Evolutionary conservation across 2,329 filamentous ascomycete genomes (phyloP).

Genomic region (Arthrobotrys entomopaga): DNA sequence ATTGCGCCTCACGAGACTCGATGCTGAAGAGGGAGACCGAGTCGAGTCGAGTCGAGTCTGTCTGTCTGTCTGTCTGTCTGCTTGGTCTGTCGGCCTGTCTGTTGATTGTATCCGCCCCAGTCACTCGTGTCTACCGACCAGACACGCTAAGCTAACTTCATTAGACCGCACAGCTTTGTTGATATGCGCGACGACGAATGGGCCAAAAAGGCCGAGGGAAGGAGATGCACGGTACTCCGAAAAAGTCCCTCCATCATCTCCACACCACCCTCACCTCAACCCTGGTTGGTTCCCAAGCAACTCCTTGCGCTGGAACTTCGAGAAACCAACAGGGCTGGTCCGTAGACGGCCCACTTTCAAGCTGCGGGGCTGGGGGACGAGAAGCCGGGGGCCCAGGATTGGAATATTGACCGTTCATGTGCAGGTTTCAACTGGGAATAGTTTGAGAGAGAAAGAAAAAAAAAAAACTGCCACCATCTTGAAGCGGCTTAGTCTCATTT

Average conservation of each 20-base stretch:
- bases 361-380: constrained; percentile 55
- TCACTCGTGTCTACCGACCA: constrained; percentile 44
- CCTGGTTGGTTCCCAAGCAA: constrained; percentile 48
- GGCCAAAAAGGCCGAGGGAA: constrained; percentile 51
- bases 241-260: constrained; percentile 52
- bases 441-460: constrained; percentile 29
- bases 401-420: constrained; percentile 47
- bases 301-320: constrained; percentile 55
- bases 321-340: constrained; percentile 56
- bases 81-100: constrained; percentile 31
- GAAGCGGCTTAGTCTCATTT: constrained; percentile 48
- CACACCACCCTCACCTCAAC: constrained; percentile 54
- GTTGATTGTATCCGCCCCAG: constrained; percentile 38
- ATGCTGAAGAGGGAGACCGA: constrained; percentile 24
- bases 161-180: constrained; percentile 25
- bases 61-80: too few relatives aligned
- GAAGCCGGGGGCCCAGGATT: constrained; percentile 55
- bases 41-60: not conserved
- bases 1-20: constrained; percentile 55
- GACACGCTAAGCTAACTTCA: constrained; percentile 53
- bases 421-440: constrained; percentile 56
- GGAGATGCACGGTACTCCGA: constrained; percentile 55
- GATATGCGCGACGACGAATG: constrained; percentile 46
- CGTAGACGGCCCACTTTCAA: constrained; percentile 53
- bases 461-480: constrained; percentile 52